Conservation (phyloP, 2,329 filamentous ascomycete genomes). For the Penicillium nordicum region DNA sequence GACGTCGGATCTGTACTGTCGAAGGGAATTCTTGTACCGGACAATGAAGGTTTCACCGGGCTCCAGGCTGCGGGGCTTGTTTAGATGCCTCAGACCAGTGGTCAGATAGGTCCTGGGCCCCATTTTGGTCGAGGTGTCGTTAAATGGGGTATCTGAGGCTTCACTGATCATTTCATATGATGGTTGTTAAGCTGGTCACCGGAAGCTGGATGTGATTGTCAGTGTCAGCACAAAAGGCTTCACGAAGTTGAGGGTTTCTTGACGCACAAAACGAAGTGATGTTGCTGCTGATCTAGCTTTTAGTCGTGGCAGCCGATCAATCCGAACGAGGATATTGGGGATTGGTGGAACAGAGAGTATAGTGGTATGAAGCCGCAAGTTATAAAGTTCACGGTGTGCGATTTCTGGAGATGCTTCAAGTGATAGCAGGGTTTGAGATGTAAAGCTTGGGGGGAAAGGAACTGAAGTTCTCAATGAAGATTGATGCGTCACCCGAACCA, state of each 20-base stretch:
- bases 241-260: fast-evolving
- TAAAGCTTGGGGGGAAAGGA: background rate
- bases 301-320: background rate
- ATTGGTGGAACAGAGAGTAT: background rate
- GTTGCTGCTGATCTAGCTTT: background rate
- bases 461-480: no score
- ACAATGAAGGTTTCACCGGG: conserved; percentile 5
- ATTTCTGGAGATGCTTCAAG: background rate
- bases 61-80: background rate
- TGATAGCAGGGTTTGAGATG: no score
- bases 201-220: background rate
- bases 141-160: background rate
- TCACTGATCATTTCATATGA: background rate
- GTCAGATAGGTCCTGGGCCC: background rate
- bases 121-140: background rate
- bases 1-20: conserved; percentile 7
- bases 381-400: no score
- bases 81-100: background rate
- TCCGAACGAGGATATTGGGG: background rate
- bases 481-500: background rate
- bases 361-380: background rate
- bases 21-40: conserved; percentile 13
- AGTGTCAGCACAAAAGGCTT: background rate
- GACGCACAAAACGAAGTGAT: background rate
- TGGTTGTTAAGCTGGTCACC: background rate